Evolutionary conservation across 1,284 basidiomycete genomes (phyloP).

Genomic region (Leccinum ponderosum): DNA sequence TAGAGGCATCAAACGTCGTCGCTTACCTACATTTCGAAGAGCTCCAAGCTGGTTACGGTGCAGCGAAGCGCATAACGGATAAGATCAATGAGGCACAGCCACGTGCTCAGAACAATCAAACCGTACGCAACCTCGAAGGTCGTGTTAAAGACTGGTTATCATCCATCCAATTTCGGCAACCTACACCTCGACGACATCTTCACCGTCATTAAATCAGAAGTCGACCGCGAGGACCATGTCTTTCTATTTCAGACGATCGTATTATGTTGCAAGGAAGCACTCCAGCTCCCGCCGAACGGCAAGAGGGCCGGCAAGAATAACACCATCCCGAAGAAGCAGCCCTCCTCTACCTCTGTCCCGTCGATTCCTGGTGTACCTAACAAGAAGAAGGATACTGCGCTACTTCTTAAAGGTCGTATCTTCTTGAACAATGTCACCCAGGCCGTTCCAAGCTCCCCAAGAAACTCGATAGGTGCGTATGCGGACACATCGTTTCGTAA

Average conservation of each 20-base stretch:
- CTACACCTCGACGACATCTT: conserved; percentile 95
- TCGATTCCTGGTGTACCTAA: conserved; percentile 52
- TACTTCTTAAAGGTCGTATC: conserved; percentile 95
- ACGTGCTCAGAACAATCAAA: too few relatives aligned
- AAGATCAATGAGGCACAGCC: too few relatives aligned
- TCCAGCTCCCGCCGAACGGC: conserved; percentile 48
- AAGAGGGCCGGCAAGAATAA: conserved; percentile 71
- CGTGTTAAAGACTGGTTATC: conserved; percentile 98
- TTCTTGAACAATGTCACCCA: conserved; percentile 96
- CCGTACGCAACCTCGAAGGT: conserved; percentile 27
- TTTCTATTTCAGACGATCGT: too few relatives aligned
- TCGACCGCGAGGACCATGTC: conserved; percentile 94
- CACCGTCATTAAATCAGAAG: conserved; percentile 94
- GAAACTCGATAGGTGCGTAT: conserved; percentile 60
- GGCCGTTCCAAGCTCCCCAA: conserved; percentile 57
- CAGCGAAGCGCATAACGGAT: too few relatives aligned
- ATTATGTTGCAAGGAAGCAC: neutral
- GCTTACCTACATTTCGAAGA: too few relatives aligned
- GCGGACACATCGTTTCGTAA: neutral
- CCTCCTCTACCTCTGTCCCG: conserved; percentile 37
- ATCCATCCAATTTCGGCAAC: conserved; percentile 90
- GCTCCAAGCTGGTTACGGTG: conserved; percentile 70
- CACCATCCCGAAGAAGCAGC: conserved; percentile 76
- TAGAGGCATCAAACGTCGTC: too few relatives aligned
- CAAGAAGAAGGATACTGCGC: conserved; percentile 75